Percentiles rank a stretch among this genome's conserved stretches.
These are phyloP conservation scores for Thielaviopsis populi DNA, from an alignment of 2,329 filamentous ascomycete genomes.

Conservation along the genomic window DNA sequence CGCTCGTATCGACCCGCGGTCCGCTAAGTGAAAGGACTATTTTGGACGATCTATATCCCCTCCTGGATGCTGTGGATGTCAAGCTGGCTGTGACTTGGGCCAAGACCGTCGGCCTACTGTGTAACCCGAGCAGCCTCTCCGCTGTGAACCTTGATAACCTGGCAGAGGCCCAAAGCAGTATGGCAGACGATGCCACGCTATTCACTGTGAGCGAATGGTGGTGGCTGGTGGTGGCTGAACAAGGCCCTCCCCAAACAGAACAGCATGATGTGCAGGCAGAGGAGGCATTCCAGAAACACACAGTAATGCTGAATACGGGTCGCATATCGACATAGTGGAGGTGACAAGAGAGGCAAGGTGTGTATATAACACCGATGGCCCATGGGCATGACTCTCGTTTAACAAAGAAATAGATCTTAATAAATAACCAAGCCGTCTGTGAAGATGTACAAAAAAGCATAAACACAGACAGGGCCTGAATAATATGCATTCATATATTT, in stretches of 20 bases:
- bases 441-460: background rate
- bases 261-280: background rate
- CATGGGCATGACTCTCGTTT: background rate
- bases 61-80: conserved; percentile 49
- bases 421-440: background rate
- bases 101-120: conserved; percentile 35
- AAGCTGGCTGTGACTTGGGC: conserved; percentile 45
- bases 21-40: conserved; percentile 39
- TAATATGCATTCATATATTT: conserved; percentile 5
- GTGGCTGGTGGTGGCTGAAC: conserved; percentile 43
- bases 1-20: conserved; percentile 47
- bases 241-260: conserved; percentile 16
- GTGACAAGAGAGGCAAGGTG: background rate
- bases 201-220: conserved; percentile 47
- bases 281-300: conserved; percentile 11
- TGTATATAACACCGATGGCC: background rate
- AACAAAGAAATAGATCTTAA: background rate
- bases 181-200: background rate
- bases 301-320: conserved; percentile 14
- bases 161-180: background rate
- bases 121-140: conserved; percentile 20
- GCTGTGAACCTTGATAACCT: background rate
- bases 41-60: conserved; percentile 39
- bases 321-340: background rate
- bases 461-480: background rate